Evolutionary conservation across 768 basidiomycete genomes (phyloP), one percentile per base, ranked within the genome.

Genomic region (Serendipita sp.): DNA sequence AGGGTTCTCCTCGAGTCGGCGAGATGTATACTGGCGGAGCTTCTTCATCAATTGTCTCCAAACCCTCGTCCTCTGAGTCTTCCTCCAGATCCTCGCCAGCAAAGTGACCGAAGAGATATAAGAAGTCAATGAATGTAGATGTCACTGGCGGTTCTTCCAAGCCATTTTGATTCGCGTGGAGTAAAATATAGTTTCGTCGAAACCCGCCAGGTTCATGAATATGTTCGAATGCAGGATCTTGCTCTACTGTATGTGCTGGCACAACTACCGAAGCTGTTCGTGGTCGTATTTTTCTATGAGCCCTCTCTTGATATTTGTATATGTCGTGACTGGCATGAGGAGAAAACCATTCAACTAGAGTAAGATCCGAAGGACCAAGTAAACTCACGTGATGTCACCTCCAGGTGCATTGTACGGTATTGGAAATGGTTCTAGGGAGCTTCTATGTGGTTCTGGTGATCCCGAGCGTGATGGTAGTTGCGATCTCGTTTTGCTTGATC

Each of bases 171-270:
- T 80, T 81, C 2, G 89, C 85, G 58, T 81, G 83, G 65, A 88
- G 74, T 35, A 86, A 76, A 5, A 97, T 78, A 73, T 91, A 96
- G 73, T 94, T 91, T 63, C 94, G 80, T 69, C 94, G 80, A 75
- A 97, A 96, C 1, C 93, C 94, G 64, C 94, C 94, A 0, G 94
- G 95, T 71, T 95, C 90, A 67, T 91, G 91, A 63, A 98, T 92
- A 69, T 94, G 91, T 70, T 93, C 87, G 65, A 96, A 89, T 2
- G 81, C 87, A 18, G 94, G 89, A 71, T 90, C 81, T 54, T 54
- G 68, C n/a, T 44, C 4, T 77, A 77, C 3, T 80, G 76, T 0
- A 74, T 70, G 52, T 28, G 28, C 23, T 35, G 65, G 65, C 34
- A 65, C 65, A 60, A 65, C 16, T 47, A 71, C 66, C 28, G 68